phyloP scores from a whole-genome alignment of 2,329 filamentous ascomycete species.

The Aspergillus fructus region DNA sequence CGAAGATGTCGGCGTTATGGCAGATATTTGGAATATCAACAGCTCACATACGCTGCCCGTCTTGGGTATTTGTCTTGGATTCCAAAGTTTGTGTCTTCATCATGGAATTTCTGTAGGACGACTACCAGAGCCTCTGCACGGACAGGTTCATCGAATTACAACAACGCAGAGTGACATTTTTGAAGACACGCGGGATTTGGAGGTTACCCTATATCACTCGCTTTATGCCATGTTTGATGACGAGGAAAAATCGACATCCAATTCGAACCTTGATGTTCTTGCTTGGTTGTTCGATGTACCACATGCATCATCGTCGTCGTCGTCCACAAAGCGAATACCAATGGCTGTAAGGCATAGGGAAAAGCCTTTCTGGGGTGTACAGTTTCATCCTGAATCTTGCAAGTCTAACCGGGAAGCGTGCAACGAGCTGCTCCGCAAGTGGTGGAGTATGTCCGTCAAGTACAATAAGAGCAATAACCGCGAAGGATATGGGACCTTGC shows the following conservation, averaged over 20 bases:
- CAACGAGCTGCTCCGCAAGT: conserved; percentile 66
- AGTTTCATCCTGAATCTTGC: conserved; percentile 91
- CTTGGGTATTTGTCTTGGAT: conserved; percentile 84
- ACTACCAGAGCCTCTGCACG: conserved; percentile 74
- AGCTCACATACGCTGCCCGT: conserved; percentile 67
- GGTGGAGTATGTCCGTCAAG: conserved; percentile 65
- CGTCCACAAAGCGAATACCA: conserved; percentile 51
- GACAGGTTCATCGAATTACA: conserved; percentile 69
- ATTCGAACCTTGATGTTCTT: conserved; percentile 50
- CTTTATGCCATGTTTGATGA: conserved; percentile 49
- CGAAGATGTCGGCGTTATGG: conserved; percentile 81
- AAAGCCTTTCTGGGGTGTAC: conserved; percentile 80
- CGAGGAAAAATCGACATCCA: conserved; percentile 17
- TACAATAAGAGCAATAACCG: conserved; percentile 55
- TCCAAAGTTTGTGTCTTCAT: conserved; percentile 73
- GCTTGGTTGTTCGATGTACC: conserved; percentile 58
- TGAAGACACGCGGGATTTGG: conserved; percentile 56
- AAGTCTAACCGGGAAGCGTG: conserved; percentile 64
- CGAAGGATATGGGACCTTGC: conserved; percentile 20
- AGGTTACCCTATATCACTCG: conserved; percentile 76
- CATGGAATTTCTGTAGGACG: conserved; percentile 67
- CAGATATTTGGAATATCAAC: conserved; percentile 68
- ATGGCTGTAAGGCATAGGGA: conserved; percentile 71
- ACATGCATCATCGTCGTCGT: conserved; percentile 28
- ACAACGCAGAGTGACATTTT: conserved; percentile 68